Conservation (phyloP, 257 asterid genomes). For the Lithospermum erythrorhizon region DNA sequence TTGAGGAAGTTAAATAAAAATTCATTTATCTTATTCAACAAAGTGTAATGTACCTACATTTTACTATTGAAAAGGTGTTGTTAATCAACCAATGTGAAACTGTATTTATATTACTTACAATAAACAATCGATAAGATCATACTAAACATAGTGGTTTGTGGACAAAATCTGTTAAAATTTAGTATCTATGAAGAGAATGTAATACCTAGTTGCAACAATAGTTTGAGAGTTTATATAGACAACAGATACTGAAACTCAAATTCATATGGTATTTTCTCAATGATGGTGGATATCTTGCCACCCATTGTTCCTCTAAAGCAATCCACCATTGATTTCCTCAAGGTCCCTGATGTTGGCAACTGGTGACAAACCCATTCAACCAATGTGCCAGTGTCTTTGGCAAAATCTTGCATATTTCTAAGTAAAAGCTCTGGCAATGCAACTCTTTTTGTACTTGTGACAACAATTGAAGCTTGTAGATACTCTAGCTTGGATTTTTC, state of each 20-base stretch:
- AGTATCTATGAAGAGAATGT: too few species aligned
- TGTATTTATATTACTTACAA: too few species aligned
- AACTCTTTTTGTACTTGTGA: conserved; percentile 37
- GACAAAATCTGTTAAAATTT: too few species aligned
- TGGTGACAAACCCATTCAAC: conserved; percentile 75
- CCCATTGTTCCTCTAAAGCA: conserved; percentile 40
- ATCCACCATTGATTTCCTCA: conserved; percentile 67
- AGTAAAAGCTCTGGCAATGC: conserved; percentile 73
- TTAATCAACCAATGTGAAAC: too few species aligned
- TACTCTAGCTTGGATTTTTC: conserved; percentile 71
- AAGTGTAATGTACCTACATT: too few species aligned
- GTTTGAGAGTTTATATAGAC: not conserved
- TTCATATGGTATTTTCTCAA: conserved; percentile 71
- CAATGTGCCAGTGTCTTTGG: conserved; percentile 38
- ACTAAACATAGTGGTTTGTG: too few species aligned
- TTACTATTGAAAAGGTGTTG: too few species aligned
- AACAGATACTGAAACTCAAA: conserved; percentile 77
- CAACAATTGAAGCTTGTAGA: conserved; percentile 71
- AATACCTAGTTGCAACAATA: not conserved
- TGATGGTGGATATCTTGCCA: conserved; percentile 32
- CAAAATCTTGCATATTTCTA: conserved; percentile 52
- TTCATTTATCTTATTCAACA: too few species aligned
- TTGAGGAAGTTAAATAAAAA: too few species aligned
- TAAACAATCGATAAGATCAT: too few species aligned
- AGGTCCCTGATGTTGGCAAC: conserved; percentile 60